These are phyloP conservation scores for Puccinia horiana DNA, from an alignment of 1,284 basidiomycete species.

Conservation along the genomic window DNA sequence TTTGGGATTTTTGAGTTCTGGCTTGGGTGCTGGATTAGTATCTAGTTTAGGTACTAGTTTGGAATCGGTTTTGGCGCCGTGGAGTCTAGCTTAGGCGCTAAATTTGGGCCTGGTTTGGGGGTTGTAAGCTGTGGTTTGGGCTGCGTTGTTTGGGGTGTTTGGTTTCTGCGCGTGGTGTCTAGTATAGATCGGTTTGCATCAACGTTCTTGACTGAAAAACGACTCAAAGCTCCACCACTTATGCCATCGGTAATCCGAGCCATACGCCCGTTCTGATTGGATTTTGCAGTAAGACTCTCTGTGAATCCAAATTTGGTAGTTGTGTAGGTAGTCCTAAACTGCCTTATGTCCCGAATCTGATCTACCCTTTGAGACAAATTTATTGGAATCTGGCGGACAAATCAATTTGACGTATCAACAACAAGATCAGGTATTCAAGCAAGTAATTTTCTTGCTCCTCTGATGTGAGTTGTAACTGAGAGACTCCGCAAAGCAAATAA, in stretches of 20 bases:
- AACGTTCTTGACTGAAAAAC: background rate
- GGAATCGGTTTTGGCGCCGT: background rate
- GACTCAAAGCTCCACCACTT: background rate
- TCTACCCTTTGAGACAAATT: background rate
- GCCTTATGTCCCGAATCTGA: background rate
- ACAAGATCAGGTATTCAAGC: background rate
- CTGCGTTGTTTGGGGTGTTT: too few species aligned
- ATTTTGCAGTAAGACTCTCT: background rate
- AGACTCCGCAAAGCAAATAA: background rate
- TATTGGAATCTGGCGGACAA: background rate
- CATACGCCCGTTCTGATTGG: background rate
- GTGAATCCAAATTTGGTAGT: background rate
- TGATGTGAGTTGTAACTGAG: background rate
- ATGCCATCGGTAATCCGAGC: background rate
- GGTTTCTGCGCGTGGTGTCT: too few species aligned
- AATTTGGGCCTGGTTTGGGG: background rate
- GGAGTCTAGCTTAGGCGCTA: background rate
- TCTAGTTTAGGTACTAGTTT: background rate
- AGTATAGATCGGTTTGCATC: too few species aligned
- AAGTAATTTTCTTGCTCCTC: background rate
- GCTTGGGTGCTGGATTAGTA: background rate
- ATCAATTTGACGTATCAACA: background rate
- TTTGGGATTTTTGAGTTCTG: too few species aligned
- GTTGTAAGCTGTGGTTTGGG: background rate
- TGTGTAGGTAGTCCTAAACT: background rate